A percentile compares a stretch with the other conserved stretches of the same genome.
Evolutionary conservation across 176 grass and related monocot species (phyloP).

Genomic region (Elaeis guineensis): DNA sequence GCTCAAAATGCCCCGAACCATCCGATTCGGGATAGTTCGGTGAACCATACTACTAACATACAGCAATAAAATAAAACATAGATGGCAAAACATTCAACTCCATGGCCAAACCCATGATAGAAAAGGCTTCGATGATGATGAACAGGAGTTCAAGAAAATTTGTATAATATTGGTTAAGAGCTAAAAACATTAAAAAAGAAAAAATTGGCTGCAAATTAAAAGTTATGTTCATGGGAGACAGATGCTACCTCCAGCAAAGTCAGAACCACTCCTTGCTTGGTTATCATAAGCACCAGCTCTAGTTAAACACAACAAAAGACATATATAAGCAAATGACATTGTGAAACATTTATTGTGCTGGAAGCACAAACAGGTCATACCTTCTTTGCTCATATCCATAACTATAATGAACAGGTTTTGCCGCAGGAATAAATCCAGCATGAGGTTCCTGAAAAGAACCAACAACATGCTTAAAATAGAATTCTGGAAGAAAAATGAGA

Average conservation of each 20-base stretch:
- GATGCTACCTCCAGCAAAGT: constrained; percentile 49
- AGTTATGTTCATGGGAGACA: not conserved
- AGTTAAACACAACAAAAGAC: constrained; percentile 22
- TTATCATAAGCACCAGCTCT: constrained; percentile 26
- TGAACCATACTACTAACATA: too few relatives aligned
- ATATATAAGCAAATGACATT: constrained; percentile 12
- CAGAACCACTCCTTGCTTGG: constrained; percentile 19
- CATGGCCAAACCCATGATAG: too few relatives aligned
- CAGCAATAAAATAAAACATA: too few relatives aligned
- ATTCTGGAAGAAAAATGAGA: not conserved
- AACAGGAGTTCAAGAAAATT: too few relatives aligned
- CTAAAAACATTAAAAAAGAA: too few relatives aligned
- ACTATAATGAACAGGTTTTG: constrained; percentile 17
- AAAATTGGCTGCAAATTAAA: constrained; percentile 7
- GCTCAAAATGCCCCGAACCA: too few relatives aligned
- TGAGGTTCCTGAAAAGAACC: constrained; percentile 48
- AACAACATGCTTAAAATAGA: constrained; percentile 1
- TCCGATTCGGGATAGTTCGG: too few relatives aligned
- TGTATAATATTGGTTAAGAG: too few relatives aligned
- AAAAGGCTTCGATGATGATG: too few relatives aligned
- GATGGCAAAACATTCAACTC: too few relatives aligned
- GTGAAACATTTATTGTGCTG: not conserved
- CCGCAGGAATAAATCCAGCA: constrained; percentile 50
- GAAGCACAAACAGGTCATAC: constrained; percentile 15
- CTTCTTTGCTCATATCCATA: constrained; percentile 33